phyloP scores from a whole-genome alignment of 805 yeast species.

The Candida pseudoglaebosa region DNA sequence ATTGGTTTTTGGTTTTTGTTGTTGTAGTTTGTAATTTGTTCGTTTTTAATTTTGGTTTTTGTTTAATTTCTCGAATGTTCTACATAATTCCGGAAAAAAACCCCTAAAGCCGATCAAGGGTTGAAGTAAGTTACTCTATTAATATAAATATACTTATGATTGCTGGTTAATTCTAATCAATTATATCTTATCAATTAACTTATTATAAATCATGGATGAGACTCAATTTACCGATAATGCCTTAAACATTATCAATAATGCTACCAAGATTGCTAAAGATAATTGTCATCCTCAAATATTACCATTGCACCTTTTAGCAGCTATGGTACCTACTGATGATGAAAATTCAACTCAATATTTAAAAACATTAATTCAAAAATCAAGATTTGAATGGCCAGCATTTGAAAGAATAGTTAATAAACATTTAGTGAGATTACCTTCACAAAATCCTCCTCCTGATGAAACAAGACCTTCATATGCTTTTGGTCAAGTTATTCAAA shows the following conservation, averaged over 20 bases:
- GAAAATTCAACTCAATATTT: slow-evolving; percentile 51
- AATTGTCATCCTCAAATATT: slow-evolving; percentile 77
- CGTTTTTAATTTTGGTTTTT: too few relatives aligned
- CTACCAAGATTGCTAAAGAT: slow-evolving; percentile 78
- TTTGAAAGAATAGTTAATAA: slow-evolving; percentile 79
- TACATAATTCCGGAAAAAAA: neutral
- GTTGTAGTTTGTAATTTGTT: too few relatives aligned
- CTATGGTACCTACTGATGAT: slow-evolving; percentile 69
- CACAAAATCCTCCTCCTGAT: slow-evolving; percentile 85
- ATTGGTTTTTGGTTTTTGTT: too few relatives aligned
- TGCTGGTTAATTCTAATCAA: neutral
- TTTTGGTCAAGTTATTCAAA: slow-evolving; percentile 69
- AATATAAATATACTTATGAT: too few relatives aligned
- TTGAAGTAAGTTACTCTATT: too few relatives aligned
- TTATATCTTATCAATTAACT: neutral
- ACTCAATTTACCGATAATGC: slow-evolving; percentile 94
- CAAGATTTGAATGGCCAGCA: slow-evolving; percentile 79
- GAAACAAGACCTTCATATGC: slow-evolving; percentile 73
- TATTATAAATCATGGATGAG: slow-evolving; percentile 44
- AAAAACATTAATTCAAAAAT: slow-evolving; percentile 79
- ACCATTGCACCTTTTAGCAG: slow-evolving; percentile 91
- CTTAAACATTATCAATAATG: slow-evolving; percentile 69
- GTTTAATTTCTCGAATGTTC: too few relatives aligned
- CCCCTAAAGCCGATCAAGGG: neutral
- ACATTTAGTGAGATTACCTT: slow-evolving; percentile 77